Evolutionary conservation across 2,329 filamentous ascomycete genomes (phyloP).

Genomic region (Fusarium chaquense): DNA sequence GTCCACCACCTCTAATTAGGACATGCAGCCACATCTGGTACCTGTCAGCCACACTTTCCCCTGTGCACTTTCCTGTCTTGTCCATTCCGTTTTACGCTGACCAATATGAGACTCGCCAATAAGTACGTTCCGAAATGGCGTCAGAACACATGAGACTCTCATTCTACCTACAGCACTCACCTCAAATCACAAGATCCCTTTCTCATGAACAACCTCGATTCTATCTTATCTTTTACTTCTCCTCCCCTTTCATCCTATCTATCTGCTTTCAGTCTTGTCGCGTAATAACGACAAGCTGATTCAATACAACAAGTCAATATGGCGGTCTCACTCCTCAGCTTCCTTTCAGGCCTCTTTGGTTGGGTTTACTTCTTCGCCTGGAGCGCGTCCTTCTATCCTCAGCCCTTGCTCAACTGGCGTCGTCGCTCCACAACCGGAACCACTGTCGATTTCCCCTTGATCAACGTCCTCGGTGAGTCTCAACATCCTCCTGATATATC

Average conservation of each 20-base stretch:
- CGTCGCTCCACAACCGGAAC: conserved; percentile 84
- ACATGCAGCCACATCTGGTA: conserved; percentile 37
- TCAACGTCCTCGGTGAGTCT: conserved; percentile 72
- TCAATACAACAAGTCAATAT: conserved; percentile 23
- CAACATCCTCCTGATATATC: conserved; percentile 6
- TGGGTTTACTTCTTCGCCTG: conserved; percentile 83
- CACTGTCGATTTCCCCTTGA: conserved; percentile 86
- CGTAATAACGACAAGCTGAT: background rate
- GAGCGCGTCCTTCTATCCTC: conserved; percentile 94
- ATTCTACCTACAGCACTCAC: background rate
- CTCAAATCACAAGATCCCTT: conserved; percentile 22
- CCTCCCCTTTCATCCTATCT: background rate
- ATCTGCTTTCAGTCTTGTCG: background rate
- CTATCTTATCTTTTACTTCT: conserved; percentile 3
- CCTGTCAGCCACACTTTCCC: conserved; percentile 32
- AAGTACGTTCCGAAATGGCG: conserved; percentile 33
- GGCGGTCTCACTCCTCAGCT: conserved; percentile 56
- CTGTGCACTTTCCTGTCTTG: conserved; percentile 9
- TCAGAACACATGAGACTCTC: conserved; percentile 37
- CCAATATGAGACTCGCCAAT: background rate
- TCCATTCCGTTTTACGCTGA: background rate
- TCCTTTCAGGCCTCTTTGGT: conserved; percentile 72
- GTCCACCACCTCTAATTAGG: conserved; percentile 12
- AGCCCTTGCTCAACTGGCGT: conserved; percentile 82
- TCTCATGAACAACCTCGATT: conserved; percentile 2